Percentiles rank a stretch among this genome's conserved stretches.
phyloP scores from a whole-genome alignment of 2,329 filamentous ascomycete genomes.

The Talaromyces islandicus region DNA sequence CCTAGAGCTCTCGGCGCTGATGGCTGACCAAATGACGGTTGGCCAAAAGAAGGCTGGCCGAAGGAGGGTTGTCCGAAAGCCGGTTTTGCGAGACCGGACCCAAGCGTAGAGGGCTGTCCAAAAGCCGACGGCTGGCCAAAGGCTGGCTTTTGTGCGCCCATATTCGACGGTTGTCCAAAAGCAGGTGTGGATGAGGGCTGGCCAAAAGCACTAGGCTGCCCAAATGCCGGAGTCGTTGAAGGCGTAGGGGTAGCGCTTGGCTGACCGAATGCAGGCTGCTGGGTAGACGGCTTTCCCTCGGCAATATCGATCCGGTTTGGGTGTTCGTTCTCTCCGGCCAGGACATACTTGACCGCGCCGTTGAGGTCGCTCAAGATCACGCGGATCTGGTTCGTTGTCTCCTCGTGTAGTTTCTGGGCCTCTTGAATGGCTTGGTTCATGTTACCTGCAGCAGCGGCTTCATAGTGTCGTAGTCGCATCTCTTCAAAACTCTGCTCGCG shows the following conservation, averaged over 20 bases:
- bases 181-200: conserved; percentile 20
- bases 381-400: conserved; percentile 66
- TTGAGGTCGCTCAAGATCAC: conserved; percentile 62
- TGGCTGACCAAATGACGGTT: conserved; percentile 23
- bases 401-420: conserved; percentile 52
- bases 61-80: conserved; percentile 27
- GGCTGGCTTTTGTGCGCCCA: conserved; percentile 16
- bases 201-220: conserved; percentile 18
- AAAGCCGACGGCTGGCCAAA: conserved; percentile 23
- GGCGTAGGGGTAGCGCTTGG: conserved; percentile 12
- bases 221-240: conserved; percentile 17
- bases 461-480: conserved; percentile 66
- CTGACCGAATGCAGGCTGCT: conserved; percentile 22
- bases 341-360: conserved; percentile 65
- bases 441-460: conserved; percentile 57
- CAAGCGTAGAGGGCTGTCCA: conserved; percentile 19
- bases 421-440: conserved; percentile 47
- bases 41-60: conserved; percentile 41
- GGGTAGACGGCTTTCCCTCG: conserved; percentile 22
- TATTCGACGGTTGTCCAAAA: conserved; percentile 26
- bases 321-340: conserved; percentile 61
- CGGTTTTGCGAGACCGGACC: conserved; percentile 14
- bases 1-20: conserved; percentile 17
- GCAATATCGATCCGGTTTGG: conserved; percentile 64
- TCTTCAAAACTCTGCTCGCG: conserved; percentile 88